Conservation (phyloP, 2,329 filamentous ascomycete genomes). For the Laburnicola sp. region DNA sequence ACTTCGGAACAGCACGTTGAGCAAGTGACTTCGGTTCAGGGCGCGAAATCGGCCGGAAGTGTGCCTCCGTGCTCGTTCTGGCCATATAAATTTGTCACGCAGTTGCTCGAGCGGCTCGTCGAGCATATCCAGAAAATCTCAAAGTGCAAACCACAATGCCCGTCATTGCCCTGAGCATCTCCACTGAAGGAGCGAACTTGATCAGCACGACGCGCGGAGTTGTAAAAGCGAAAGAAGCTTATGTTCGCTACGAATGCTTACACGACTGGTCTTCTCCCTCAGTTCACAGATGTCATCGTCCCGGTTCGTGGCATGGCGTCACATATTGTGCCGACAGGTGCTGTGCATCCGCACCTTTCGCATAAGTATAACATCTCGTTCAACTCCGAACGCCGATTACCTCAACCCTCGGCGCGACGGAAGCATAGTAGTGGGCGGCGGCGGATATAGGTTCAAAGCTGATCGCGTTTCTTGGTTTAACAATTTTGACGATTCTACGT, state of each 20-base stretch:
- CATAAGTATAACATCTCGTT: slow-evolving; percentile 35
- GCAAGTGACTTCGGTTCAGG: slow-evolving; percentile 23
- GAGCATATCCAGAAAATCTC: slow-evolving; percentile 13
- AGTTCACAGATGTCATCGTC: slow-evolving; percentile 45
- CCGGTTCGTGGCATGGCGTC: slow-evolving; percentile 39
- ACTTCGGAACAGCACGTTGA: slow-evolving; percentile 14
- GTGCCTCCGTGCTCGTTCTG: slow-evolving; percentile 22
- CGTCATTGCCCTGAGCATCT: slow-evolving; percentile 11
- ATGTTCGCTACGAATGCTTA: slow-evolving; percentile 36
- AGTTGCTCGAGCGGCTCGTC: slow-evolving; percentile 21
- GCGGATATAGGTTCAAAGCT: slow-evolving; percentile 38
- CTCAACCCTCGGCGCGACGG: slow-evolving; percentile 17
- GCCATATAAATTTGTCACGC: slow-evolving; percentile 37
- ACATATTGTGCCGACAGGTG: slow-evolving; percentile 17
- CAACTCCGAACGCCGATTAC: slow-evolving; percentile 15
- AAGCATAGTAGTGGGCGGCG: slow-evolving; percentile 39
- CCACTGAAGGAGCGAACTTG: slow-evolving; percentile 7
- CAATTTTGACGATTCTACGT: slow-evolving; percentile 51
- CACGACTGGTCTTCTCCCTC: slow-evolving; percentile 26
- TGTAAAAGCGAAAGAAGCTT: slow-evolving; percentile 21
- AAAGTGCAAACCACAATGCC: slow-evolving; percentile 34
- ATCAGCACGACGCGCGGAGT: slow-evolving; percentile 27
- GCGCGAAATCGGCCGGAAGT: slow-evolving; percentile 25
- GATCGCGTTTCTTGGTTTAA: slow-evolving; percentile 50
- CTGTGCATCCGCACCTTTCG: slow-evolving; percentile 24